Conservation (phyloP, 2,329 filamentous ascomycete genomes). For the Cytospora mali region DNA sequence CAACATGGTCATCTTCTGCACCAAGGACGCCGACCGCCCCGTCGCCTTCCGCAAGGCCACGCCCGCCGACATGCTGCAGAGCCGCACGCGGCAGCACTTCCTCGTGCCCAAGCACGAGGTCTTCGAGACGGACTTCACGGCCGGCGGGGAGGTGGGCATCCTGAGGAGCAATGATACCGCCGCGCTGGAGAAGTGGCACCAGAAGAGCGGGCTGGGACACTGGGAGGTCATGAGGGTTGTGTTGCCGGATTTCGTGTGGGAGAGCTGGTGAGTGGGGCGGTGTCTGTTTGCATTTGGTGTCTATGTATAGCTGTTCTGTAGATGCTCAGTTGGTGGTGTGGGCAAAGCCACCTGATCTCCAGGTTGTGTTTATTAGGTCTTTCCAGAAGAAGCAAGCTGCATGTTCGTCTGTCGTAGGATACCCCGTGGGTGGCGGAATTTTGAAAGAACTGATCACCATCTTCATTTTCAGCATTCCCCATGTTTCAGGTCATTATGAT, state of each 20-base stretch:
- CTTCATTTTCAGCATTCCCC: too few relatives aligned
- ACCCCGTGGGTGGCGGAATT: too few relatives aligned
- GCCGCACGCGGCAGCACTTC: slow-evolving; percentile 68
- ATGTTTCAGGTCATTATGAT: too few relatives aligned
- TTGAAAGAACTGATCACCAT: too few relatives aligned
- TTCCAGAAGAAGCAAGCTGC: too few relatives aligned
- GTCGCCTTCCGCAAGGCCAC: slow-evolving; percentile 69
- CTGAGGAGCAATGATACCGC: slow-evolving; percentile 66
- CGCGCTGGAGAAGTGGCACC: slow-evolving; percentile 71
- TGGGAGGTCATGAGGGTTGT: slow-evolving; percentile 92
- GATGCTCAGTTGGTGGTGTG: too few relatives aligned
- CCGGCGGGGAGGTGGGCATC: slow-evolving; percentile 51
- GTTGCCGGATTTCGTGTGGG: slow-evolving; percentile 78
- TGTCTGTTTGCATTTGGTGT: too few relatives aligned
- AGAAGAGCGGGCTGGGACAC: slow-evolving; percentile 77
- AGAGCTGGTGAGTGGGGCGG: slow-evolving; percentile 69
- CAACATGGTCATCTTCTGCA: slow-evolving; percentile 96
- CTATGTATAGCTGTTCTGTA: too few relatives aligned
- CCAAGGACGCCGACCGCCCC: slow-evolving; percentile 54
- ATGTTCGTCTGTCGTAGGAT: too few relatives aligned
- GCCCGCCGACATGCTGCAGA: slow-evolving; percentile 70
- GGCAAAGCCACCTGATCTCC: too few relatives aligned
- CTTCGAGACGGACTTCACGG: slow-evolving; percentile 48
- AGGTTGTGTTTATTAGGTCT: too few relatives aligned
- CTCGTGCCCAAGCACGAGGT: slow-evolving; percentile 75